These are phyloP conservation scores for Solanum piurae DNA, from an alignment of 257 asterid species.

Conservation along the genomic window DNA sequence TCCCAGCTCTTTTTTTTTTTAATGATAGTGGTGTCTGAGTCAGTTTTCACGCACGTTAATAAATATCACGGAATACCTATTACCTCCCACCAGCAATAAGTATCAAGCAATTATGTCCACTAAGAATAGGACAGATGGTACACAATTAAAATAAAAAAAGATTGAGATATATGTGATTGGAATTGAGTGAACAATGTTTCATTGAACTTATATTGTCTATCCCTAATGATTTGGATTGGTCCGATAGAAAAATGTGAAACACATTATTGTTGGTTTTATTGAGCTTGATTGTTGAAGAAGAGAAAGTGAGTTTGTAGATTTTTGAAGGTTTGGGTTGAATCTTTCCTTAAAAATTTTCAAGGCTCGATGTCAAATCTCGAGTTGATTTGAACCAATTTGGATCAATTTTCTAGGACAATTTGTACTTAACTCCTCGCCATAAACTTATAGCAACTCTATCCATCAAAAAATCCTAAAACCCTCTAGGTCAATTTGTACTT, in stretches of 20 bases:
- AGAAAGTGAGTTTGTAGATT: not conserved
- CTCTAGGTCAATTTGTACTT: not conserved
- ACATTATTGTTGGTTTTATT: not conserved
- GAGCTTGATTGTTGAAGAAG: not conserved
- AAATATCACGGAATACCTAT: no score
- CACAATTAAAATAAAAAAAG: not conserved
- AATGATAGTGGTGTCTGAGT: not conserved
- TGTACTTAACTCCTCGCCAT: not conserved
- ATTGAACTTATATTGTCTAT: not conserved
- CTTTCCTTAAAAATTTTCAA: not conserved
- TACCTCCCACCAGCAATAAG: no score
- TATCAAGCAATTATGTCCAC: not conserved
- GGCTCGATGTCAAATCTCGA: not conserved
- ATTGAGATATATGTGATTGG: not conserved
- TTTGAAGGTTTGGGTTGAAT: not conserved
- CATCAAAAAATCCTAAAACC: no score
- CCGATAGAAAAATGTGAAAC: not conserved
- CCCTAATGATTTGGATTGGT: not conserved
- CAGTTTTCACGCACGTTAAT: no score
- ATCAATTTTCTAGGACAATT: not conserved
- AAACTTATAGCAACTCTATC: no score
- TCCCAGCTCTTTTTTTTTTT: no score
- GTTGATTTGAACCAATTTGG: not conserved
- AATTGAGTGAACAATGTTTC: not conserved
- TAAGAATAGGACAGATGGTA: no score